These are phyloP conservation scores for Phalaenopsis equestris DNA, from an alignment of 106 monocot species.

Conservation along the genomic window DNA sequence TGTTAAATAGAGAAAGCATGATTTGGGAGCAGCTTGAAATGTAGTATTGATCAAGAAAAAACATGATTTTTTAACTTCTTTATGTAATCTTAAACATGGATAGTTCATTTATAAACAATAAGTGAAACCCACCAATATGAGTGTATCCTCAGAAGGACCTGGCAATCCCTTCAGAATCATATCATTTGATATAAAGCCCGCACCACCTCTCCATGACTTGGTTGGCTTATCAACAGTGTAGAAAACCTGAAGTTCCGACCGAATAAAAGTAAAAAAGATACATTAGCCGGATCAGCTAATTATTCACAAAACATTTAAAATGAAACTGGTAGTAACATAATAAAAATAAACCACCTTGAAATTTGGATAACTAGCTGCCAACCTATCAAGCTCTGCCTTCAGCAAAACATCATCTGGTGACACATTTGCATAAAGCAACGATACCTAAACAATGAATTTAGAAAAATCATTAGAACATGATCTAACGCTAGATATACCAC, in stretches of 20 bases:
- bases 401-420: slow-evolving; percentile 90
- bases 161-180: slow-evolving; percentile 85
- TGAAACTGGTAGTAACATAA: background rate
- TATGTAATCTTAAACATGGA: background rate
- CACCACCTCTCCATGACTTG: slow-evolving; percentile 78
- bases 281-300: background rate
- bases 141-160: slow-evolving; percentile 56
- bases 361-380: slow-evolving; percentile 81
- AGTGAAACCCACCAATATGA: slow-evolving; percentile 72
- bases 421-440: slow-evolving; percentile 74
- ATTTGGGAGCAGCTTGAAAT: no score
- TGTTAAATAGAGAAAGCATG: no score
- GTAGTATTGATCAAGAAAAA: no score
- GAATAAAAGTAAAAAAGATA: background rate
- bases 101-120: background rate
- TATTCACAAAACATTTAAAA: slow-evolving; percentile 4
- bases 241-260: slow-evolving; percentile 44
- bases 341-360: slow-evolving; percentile 51
- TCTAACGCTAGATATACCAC: background rate
- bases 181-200: slow-evolving; percentile 70
- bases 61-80: background rate
- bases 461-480: background rate
- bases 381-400: slow-evolving; percentile 74
- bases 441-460: slow-evolving; percentile 38
- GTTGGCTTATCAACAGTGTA: slow-evolving; percentile 88